Percentiles rank a stretch among this genome's conserved stretches.
These are phyloP conservation scores for Monosporozyma servazzii DNA, from an alignment of 805 yeast species.

Conservation along the genomic window DNA sequence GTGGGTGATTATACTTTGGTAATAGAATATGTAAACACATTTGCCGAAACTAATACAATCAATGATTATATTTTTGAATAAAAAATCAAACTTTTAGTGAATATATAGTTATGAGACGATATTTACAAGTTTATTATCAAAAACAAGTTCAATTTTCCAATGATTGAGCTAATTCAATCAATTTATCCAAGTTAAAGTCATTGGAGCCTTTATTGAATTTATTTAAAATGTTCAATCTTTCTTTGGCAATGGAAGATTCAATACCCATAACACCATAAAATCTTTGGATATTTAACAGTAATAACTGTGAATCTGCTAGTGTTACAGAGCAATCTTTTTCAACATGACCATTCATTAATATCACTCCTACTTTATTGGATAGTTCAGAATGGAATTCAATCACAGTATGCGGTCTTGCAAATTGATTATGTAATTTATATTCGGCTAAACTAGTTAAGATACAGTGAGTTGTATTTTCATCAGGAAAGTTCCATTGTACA, in stretches of 20 bases:
- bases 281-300: slow-evolving; percentile 68
- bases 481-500: slow-evolving; percentile 89
- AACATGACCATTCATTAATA: slow-evolving; percentile 78
- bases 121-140: neutral
- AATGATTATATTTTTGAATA: no score
- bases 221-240: slow-evolving; percentile 48
- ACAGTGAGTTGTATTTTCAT: slow-evolving; percentile 75
- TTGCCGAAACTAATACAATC: neutral
- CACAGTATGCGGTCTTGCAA: slow-evolving; percentile 91
- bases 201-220: slow-evolving; percentile 64
- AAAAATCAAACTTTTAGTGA: neutral
- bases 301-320: slow-evolving; percentile 66
- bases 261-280: slow-evolving; percentile 64
- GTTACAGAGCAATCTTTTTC: slow-evolving; percentile 63
- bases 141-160: slow-evolving; percentile 36
- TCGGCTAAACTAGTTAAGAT: slow-evolving; percentile 87
- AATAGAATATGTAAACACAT: neutral
- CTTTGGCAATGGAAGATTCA: slow-evolving; percentile 34
- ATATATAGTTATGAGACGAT: neutral
- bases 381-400: slow-evolving; percentile 80
- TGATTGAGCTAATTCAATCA: slow-evolving; percentile 67
- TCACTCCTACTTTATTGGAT: slow-evolving; percentile 46
- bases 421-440: slow-evolving; percentile 82
- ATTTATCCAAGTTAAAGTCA: slow-evolving; percentile 54
- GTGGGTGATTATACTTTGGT: neutral